A percentile compares a stretch with the other conserved stretches of the same genome.
Conservation (phyloP, 2,329 filamentous ascomycete genomes). For the Eutypella sp. region DNA sequence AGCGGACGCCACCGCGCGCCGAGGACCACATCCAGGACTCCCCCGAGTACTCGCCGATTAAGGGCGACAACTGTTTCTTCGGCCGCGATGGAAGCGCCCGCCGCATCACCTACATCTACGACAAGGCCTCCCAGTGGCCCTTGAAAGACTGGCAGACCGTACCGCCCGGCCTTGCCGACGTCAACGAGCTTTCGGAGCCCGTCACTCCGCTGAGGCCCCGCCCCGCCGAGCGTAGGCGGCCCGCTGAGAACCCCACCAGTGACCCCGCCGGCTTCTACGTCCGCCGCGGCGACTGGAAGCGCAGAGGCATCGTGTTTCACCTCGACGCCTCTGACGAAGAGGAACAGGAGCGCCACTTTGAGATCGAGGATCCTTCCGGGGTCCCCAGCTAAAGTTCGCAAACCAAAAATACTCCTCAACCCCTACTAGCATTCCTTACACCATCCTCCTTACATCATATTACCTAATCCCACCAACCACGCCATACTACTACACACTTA, state of each 20-base stretch:
- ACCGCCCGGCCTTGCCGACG: slow-evolving; percentile 18
- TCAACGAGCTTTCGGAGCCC: slow-evolving; percentile 12
- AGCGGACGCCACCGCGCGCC: slow-evolving; percentile 12
- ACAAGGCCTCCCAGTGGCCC: slow-evolving; percentile 26
- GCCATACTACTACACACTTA: too few species aligned
- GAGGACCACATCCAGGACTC: slow-evolving; percentile 19
- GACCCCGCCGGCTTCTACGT: slow-evolving; percentile 22
- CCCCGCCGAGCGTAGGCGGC: slow-evolving; percentile 16
- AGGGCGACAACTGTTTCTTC: slow-evolving; percentile 22
- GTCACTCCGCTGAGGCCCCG: slow-evolving; percentile 11
- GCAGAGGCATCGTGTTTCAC: slow-evolving; percentile 28
- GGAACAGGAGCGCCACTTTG: slow-evolving; percentile 24
- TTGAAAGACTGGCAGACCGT: slow-evolving; percentile 29
- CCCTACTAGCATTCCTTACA: too few species aligned
- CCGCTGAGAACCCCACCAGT: slow-evolving; percentile 18
- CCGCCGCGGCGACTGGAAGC: slow-evolving; percentile 29
- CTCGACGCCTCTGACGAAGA: slow-evolving; percentile 18
- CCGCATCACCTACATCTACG: slow-evolving; percentile 22
- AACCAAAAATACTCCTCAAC: neutral
- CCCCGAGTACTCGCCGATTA: slow-evolving; percentile 21
- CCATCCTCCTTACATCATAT: too few species aligned
- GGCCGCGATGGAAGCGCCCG: slow-evolving; percentile 13
- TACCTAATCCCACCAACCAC: too few species aligned
- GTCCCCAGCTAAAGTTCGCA: slow-evolving; percentile 4
- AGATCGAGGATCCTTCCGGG: slow-evolving; percentile 16